Evolutionary conservation across 2,329 filamentous ascomycete genomes (phyloP), one percentile per base, ranked within the genome.

Genomic region (Aspergillus sp.): DNA sequence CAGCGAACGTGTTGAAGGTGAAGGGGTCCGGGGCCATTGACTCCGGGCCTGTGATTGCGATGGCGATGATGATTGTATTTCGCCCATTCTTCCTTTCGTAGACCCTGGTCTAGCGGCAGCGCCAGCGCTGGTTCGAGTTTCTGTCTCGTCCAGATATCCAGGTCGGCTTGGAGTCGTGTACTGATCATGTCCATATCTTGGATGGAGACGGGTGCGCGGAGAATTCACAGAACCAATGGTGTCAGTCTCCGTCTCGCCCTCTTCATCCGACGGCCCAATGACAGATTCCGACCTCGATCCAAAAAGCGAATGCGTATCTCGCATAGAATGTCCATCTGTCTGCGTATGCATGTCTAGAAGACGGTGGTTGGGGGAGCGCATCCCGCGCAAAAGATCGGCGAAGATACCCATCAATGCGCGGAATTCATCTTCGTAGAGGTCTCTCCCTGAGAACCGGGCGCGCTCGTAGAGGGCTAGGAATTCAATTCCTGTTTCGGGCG

Each of bases 381-480:
- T 96, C 17, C 82, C 83, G 52, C 89, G 85, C 13, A 98, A 78
- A 0, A 98, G 79, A 53, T 89, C 86, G 2, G 93, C 89, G 73
- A 98, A 97, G 24, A 90, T 80, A 56, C 86, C 83, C 91, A 97
- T 97, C 30, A 97, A 79, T 20, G 82, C 77, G 39, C 89, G 83
- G 70, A 99, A 98, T 51, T 88, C 83, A 0, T 75, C 68, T 64
- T 93, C 88, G 3, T 85, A 83, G 4, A 96, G 78, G 1, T 88
- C 83, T 5, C 80, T 78, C 0, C 83, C 84, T 2, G 90, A 93
- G 76, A 96, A 99, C 41, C 93, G 87, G 3, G 92, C 91, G 57
- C 84, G 80, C 76, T 98, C 95, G 75, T 97, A 99, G 19, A 85
- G 78, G 1, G 82, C 75, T 19, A 97, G 76, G 69, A 98, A 99